Evolutionary conservation across 176 grass and related monocot species (phyloP), one percentile per base, ranked within the genome.

Genomic region (Rhipidocladum racemiflorum): DNA sequence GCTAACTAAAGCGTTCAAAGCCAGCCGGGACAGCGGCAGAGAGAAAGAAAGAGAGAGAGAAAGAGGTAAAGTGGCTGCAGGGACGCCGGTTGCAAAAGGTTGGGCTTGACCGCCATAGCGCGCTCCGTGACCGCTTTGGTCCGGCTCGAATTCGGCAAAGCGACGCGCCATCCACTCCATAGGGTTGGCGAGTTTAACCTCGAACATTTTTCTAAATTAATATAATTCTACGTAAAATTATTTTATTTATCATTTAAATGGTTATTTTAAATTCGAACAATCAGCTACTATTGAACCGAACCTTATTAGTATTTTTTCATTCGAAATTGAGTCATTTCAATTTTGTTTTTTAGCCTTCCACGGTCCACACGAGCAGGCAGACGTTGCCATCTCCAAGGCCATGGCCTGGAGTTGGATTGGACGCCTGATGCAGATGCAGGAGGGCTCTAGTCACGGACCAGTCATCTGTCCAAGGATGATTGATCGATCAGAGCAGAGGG

Each of bases 101-200:
- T 77, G 66, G 66, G 81, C 89, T 88, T 90, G 89, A 94, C 87
- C 75, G 84, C 65, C 73, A 68, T 68, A 65, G 54, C 81, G 80
- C 68, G 27, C 21, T 25, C 20, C 3, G 21, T 46, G 38, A 66
- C 59, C 56, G 34, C 74, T 84, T 64, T 72, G 73, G 36, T 34
- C 38, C 36, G 29, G 42, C 61, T 80, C 51, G 25, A 63, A 69
- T 83, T 49, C 16, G 59, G 80, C 85, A 65, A 75, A 81, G 77
- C 68, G 35, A 53, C 27, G 17, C 21, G 55, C 39, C 39, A 34
- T 18, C 36, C 38, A 24, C 10, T 6, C 42, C 10, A 43, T 10
- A 43, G 38, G 5, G 6, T 6, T n/a, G n/a, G n/a, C n/a, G n/a
- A n/a, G n/a, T n/a, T n/a, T n/a, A n/a, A n/a, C n/a, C n/a, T n/a